phyloP scores from a whole-genome alignment of 768 basidiomycete species.

The Plicaturopsis crispa region DNA sequence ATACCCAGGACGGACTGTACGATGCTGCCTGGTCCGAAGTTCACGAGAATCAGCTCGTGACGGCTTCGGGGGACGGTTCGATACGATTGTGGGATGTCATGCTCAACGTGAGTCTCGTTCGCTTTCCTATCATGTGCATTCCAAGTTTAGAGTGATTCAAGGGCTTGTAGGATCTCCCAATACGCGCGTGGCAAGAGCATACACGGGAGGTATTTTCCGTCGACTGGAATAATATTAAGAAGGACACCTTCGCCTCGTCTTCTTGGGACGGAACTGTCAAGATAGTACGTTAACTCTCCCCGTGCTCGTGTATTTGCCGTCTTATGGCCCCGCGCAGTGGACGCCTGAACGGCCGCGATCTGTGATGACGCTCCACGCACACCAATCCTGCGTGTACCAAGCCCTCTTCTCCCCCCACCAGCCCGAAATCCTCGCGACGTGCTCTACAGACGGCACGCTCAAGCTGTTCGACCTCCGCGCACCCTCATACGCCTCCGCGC shows the following conservation, averaged over 20 bases:
- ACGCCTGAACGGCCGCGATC: conserved; percentile 76
- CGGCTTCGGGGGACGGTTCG: conserved; percentile 86
- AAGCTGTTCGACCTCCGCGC: conserved; percentile 75
- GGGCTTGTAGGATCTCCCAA: conserved; percentile 68
- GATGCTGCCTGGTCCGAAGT: conserved; percentile 93
- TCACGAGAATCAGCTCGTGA: conserved; percentile 89
- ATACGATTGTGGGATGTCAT: conserved; percentile 86
- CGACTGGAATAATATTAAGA: conserved; percentile 93
- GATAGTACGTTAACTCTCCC: conserved; percentile 45
- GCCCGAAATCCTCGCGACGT: conserved; percentile 73
- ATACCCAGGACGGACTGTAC: conserved; percentile 84
- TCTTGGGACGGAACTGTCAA: conserved; percentile 93
- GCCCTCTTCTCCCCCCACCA: conserved; percentile 91
- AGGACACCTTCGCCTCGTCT: conserved; percentile 79
- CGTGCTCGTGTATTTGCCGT: background rate
- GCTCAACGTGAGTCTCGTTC: conserved; percentile 53
- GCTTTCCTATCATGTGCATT: conserved; percentile 1
- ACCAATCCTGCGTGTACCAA: conserved; percentile 81
- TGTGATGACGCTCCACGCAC: conserved; percentile 74
- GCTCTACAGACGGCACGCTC: conserved; percentile 81
- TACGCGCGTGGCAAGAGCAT: conserved; percentile 93
- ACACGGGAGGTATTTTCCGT: conserved; percentile 87
- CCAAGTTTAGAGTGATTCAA: conserved; percentile 22
- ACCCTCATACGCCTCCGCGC: conserved; percentile 47
- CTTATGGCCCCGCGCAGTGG: conserved; percentile 51